phyloP scores from a whole-genome alignment of 2,329 filamentous ascomycete species.

The Phialemoniopsis sp. region DNA sequence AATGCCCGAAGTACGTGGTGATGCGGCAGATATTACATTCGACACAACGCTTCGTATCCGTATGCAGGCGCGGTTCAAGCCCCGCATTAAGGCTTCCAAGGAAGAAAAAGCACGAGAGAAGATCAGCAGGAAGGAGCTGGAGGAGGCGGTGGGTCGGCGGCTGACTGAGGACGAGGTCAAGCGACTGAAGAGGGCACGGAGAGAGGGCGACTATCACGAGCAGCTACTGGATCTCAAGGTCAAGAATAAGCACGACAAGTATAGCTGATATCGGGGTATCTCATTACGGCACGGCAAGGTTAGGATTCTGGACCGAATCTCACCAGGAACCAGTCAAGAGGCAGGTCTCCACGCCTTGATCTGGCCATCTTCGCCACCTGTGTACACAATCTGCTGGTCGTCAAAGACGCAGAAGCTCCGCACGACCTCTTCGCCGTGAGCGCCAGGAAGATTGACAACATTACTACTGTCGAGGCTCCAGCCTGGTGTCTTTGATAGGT shows the following conservation, averaged over 20 bases:
- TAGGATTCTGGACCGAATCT: no score
- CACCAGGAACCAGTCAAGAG: no score
- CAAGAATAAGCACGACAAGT: slow-evolving; percentile 93
- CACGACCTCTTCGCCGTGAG: slow-evolving; percentile 61
- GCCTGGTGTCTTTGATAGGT: slow-evolving; percentile 45
- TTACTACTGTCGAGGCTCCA: slow-evolving; percentile 54
- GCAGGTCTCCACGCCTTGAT: slow-evolving; percentile 52
- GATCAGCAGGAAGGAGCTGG: slow-evolving; percentile 80
- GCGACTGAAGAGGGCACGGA: slow-evolving; percentile 74
- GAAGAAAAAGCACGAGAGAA: slow-evolving; percentile 81
- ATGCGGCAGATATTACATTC: slow-evolving; percentile 64
- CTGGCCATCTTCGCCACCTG: slow-evolving; percentile 53
- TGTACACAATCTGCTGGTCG: slow-evolving; percentile 53
- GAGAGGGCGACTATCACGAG: slow-evolving; percentile 89
- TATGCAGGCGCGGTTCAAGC: slow-evolving; percentile 96
- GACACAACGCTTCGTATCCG: slow-evolving; percentile 74
- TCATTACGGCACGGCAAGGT: no score
- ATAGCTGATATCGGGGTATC: slow-evolving; percentile 33
- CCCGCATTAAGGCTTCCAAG: slow-evolving; percentile 71
- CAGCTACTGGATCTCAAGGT: slow-evolving; percentile 80
- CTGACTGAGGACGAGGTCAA: slow-evolving; percentile 84
- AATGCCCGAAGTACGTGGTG: slow-evolving; percentile 67
- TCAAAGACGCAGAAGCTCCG: slow-evolving; percentile 62
- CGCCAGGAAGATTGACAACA: slow-evolving; percentile 56
- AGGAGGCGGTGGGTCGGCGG: slow-evolving; percentile 71